phyloP scores from a whole-genome alignment of 495 filamentous ascomycete genomes.

The Talaromyces adpressus region DNA sequence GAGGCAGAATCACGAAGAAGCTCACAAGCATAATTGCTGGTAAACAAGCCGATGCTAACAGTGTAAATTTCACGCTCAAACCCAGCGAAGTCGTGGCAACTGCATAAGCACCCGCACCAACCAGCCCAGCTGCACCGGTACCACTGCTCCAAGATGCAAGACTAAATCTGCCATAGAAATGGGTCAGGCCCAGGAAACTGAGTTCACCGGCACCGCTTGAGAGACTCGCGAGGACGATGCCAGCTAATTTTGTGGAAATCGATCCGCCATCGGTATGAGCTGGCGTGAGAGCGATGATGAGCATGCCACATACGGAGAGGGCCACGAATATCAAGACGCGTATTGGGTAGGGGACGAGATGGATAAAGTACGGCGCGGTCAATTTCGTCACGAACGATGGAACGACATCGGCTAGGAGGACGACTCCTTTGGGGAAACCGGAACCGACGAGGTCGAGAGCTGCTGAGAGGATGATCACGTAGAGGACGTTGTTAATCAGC shows the following conservation, averaged over 20 bases:
- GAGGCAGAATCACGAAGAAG: constrained; percentile 77
- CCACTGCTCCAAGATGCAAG: constrained; percentile 90
- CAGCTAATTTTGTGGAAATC: constrained; percentile 68
- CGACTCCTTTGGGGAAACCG: constrained; percentile 75
- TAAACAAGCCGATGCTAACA: constrained; percentile 70
- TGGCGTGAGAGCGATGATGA: constrained; percentile 75
- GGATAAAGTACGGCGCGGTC: constrained; percentile 87
- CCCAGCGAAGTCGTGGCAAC: constrained; percentile 72
- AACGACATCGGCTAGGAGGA: constrained; percentile 87
- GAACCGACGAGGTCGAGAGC: constrained; percentile 91
- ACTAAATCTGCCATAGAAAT: constrained; percentile 87
- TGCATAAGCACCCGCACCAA: constrained; percentile 83
- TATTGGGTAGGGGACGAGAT: constrained; percentile 68
- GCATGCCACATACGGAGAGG: constrained; percentile 75
- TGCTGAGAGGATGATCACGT: constrained; percentile 93
- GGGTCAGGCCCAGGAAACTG: constrained; percentile 83
- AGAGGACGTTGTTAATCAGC: constrained; percentile 95
- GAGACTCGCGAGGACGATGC: constrained; percentile 78
- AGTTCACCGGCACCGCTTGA: constrained; percentile 81
- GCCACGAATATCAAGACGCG: constrained; percentile 67
- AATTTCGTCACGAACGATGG: constrained; percentile 87
- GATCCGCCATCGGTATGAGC: constrained; percentile 48
- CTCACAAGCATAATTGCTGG: constrained; percentile 75
- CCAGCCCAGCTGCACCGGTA: constrained; percentile 81
- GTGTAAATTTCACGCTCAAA: constrained; percentile 59